Conservation (phyloP, 2,329 filamentous ascomycete genomes). For the Tympanopsis confertula region DNA sequence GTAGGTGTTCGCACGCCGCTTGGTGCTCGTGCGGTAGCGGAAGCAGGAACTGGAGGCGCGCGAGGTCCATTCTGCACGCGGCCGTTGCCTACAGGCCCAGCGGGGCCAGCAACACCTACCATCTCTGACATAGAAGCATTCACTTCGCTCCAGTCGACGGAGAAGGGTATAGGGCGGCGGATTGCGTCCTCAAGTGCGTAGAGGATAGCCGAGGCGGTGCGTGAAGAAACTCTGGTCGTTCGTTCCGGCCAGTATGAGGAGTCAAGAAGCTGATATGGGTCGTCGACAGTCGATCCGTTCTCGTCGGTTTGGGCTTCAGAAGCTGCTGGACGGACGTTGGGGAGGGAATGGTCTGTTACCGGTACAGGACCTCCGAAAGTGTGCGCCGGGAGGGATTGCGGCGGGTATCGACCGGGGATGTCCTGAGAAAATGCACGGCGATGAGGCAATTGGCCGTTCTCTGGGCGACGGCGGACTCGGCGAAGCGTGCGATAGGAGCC, state of each 20-base stretch:
- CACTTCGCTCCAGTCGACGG: conserved; percentile 74
- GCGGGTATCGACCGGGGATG: background rate
- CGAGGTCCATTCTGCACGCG: background rate
- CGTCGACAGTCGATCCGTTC: conserved; percentile 17
- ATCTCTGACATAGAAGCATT: conserved; percentile 87
- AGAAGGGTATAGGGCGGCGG: conserved; percentile 71
- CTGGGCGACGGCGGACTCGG: conserved; percentile 6
- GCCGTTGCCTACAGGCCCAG: conserved; percentile 42
- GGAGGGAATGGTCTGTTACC: no score
- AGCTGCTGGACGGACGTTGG: background rate
- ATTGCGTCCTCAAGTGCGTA: conserved; percentile 76
- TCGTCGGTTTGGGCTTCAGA: conserved; percentile 23
- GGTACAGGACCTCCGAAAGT: no score
- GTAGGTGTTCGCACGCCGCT: conserved; percentile 18
- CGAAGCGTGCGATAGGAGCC: conserved; percentile 5
- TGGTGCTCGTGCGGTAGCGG: conserved; percentile 34
- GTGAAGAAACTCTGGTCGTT: conserved; percentile 38
- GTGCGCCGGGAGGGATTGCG: no score
- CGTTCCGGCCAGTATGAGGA: conserved; percentile 27
- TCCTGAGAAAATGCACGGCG: background rate
- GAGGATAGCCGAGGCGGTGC: conserved; percentile 76
- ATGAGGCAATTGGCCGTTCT: background rate
- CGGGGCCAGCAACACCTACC: conserved; percentile 35
- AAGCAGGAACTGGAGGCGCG: conserved; percentile 25
- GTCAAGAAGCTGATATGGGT: conserved; percentile 12